Evolutionary conservation across 2,329 filamentous ascomycete genomes (phyloP).

Genomic region (Zasmidium angulare): DNA sequence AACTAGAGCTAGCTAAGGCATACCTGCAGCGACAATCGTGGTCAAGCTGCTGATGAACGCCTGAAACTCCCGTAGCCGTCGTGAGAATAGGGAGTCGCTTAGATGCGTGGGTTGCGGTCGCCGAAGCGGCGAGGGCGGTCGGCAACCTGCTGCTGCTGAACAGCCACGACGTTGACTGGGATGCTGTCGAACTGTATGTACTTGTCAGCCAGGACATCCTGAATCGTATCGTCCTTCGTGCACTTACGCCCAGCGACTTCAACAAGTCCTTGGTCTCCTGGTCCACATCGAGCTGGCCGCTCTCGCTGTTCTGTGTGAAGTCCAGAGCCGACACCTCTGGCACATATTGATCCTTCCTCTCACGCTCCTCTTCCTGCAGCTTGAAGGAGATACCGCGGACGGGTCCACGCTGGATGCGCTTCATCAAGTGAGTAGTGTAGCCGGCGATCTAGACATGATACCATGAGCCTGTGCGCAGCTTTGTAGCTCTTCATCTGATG

Average conservation of each 20-base stretch:
- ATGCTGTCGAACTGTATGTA: slow-evolving; percentile 83
- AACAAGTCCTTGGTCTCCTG: slow-evolving; percentile 97
- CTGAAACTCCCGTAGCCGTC: slow-evolving; percentile 17
- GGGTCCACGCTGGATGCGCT: slow-evolving; percentile 98
- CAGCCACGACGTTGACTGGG: slow-evolving; percentile 90
- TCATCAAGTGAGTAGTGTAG: slow-evolving; percentile 97
- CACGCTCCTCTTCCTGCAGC: slow-evolving; percentile 99
- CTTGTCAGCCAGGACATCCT: slow-evolving; percentile 47
- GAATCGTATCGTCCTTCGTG: slow-evolving; percentile 60
- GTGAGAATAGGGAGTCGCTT: slow-evolving; percentile 18
- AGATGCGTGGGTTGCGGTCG: slow-evolving; percentile 53
- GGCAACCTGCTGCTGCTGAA: slow-evolving; percentile 81
- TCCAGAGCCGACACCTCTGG: slow-evolving; percentile 98
- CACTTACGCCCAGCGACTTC: slow-evolving; percentile 96
- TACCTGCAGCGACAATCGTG: slow-evolving; percentile 10
- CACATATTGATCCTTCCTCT: slow-evolving; percentile 99
- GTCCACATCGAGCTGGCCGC: slow-evolving; percentile 91
- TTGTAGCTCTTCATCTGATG: not conserved
- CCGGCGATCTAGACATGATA: slow-evolving; percentile 72
- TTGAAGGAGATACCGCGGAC: slow-evolving; percentile 99
- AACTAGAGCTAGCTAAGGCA: slow-evolving; percentile 16
- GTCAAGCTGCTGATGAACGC: slow-evolving; percentile 19
- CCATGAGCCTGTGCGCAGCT: not conserved
- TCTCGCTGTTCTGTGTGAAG: slow-evolving; percentile 92
- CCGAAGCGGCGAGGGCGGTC: slow-evolving; percentile 81